Evolutionary conservation across 2,329 filamentous ascomycete genomes (phyloP).

Genomic region (Aspergillus caelatus): DNA sequence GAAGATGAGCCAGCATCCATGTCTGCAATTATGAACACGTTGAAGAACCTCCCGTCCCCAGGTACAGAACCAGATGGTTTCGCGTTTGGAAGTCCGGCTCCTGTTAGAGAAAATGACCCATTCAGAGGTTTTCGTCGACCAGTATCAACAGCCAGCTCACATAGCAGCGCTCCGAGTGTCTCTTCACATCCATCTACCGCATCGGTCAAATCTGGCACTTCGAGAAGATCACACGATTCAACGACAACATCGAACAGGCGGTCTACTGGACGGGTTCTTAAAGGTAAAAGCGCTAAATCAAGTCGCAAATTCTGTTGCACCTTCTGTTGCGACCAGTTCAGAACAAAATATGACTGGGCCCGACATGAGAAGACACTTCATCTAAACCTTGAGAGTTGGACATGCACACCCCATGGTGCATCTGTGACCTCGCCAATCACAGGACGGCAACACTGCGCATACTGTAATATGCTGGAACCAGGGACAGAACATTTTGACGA

Average conservation of each 20-base stretch:
- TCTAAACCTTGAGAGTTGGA: constrained; percentile 25
- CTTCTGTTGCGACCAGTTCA: constrained; percentile 29
- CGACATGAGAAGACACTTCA: constrained; percentile 30
- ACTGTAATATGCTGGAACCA: constrained; percentile 53
- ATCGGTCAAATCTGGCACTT: not conserved
- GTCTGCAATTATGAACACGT: not conserved
- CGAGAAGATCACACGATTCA: not conserved
- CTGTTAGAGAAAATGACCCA: not conserved
- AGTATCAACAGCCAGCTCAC: not conserved
- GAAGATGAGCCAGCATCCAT: constrained; percentile 5
- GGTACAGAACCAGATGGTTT: not conserved
- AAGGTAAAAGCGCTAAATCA: not conserved
- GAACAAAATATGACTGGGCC: constrained; percentile 29
- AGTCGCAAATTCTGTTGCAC: constrained; percentile 23
- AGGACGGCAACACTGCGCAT: constrained; percentile 45
- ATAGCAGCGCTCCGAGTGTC: not conserved
- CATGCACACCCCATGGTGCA: constrained; percentile 23
- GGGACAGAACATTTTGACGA: constrained; percentile 49
- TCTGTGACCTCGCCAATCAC: constrained; percentile 10
- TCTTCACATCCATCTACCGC: not conserved
- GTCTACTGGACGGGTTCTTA: not conserved
- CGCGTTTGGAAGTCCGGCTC: not conserved
- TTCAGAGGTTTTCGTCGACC: not conserved
- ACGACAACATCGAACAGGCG: not conserved
- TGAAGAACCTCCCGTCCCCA: not conserved